A percentile compares a stretch with the other conserved stretches of the same genome.
These are phyloP conservation scores for Trichosporon sp. DNA, from an alignment of 1,284 basidiomycete species.

Conservation along the genomic window DNA sequence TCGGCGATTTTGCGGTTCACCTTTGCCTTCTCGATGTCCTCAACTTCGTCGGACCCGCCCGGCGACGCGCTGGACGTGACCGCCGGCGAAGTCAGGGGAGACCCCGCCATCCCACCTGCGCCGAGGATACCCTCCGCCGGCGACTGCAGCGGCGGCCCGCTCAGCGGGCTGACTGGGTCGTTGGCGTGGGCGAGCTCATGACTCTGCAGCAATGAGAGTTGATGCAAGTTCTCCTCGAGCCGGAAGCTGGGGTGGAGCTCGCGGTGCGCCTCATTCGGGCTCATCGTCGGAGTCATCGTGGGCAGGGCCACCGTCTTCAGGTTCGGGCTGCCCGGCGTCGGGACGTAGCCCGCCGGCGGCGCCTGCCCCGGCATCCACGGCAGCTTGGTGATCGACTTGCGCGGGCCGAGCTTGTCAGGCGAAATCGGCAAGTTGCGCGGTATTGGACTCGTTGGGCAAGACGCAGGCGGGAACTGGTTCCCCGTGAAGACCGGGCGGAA, in stretches of 20 bases:
- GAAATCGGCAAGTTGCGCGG: not conserved
- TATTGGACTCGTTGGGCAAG: conserved; percentile 13
- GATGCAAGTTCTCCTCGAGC: not conserved
- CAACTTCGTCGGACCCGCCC: conserved; percentile 3
- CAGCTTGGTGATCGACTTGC: conserved; percentile 3
- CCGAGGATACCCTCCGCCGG: not conserved
- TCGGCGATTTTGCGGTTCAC: conserved; percentile 47
- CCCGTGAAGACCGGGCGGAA: conserved; percentile 10
- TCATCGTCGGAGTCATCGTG: conserved; percentile 26
- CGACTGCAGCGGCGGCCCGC: not conserved
- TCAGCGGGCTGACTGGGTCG: not conserved
- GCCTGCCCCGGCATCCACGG: conserved; percentile 22
- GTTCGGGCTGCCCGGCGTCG: conserved; percentile 34
- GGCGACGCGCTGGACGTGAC: not conserved
- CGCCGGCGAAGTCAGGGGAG: not conserved
- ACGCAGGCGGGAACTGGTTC: conserved; percentile 16
- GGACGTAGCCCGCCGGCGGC: conserved; percentile 13
- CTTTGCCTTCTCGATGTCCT: conserved; percentile 28
- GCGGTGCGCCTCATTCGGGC: not conserved
- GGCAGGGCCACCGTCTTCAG: conserved; percentile 36
- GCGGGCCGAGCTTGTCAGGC: not conserved
- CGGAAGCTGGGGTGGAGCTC: not conserved
- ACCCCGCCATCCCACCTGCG: too few species aligned
- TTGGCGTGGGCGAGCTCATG: not conserved
- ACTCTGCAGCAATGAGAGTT: not conserved